Percentiles rank a stretch among this genome's conserved stretches.
Evolutionary conservation across 352 stramenopile genomes (phyloP).

Genomic region (Pythium rishiriense): DNA sequence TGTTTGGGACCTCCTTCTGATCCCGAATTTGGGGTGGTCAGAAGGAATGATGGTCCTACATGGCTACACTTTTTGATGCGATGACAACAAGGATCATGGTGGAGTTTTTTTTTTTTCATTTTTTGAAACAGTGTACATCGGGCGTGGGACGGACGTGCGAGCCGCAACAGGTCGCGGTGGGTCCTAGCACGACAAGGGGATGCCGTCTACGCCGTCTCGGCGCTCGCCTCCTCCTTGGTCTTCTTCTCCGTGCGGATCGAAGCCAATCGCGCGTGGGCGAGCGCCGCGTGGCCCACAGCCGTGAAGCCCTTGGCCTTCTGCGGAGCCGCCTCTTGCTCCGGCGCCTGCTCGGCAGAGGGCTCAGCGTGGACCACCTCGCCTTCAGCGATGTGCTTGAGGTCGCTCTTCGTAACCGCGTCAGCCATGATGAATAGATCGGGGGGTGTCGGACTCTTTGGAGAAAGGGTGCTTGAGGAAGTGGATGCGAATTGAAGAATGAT

Average conservation of each 20-base stretch:
- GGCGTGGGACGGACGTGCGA: no score
- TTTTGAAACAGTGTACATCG: background rate
- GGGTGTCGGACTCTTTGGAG: no score
- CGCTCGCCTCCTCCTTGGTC: background rate
- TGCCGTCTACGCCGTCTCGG: background rate
- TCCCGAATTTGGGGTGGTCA: slow-evolving; percentile 1
- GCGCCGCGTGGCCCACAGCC: background rate
- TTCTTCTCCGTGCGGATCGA: background rate
- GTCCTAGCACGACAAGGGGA: no score
- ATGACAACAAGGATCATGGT: background rate
- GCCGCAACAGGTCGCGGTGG: no score
- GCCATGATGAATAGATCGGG: background rate
- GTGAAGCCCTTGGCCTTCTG: background rate
- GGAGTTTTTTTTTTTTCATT: background rate
- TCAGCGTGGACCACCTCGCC: background rate
- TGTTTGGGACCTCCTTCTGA: background rate
- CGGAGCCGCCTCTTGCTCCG: background rate
- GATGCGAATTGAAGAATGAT: background rate
- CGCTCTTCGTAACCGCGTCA: background rate
- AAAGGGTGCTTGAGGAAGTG: background rate
- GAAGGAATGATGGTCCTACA: slow-evolving; percentile 17
- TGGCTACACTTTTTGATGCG: slow-evolving; percentile 28
- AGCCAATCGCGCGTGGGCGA: background rate
- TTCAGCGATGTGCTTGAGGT: background rate
- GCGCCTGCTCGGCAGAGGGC: background rate